These are phyloP conservation scores for Neophaeococcomyces aloes DNA, from an alignment of 2,329 filamentous ascomycete species.

Conservation along the genomic window DNA sequence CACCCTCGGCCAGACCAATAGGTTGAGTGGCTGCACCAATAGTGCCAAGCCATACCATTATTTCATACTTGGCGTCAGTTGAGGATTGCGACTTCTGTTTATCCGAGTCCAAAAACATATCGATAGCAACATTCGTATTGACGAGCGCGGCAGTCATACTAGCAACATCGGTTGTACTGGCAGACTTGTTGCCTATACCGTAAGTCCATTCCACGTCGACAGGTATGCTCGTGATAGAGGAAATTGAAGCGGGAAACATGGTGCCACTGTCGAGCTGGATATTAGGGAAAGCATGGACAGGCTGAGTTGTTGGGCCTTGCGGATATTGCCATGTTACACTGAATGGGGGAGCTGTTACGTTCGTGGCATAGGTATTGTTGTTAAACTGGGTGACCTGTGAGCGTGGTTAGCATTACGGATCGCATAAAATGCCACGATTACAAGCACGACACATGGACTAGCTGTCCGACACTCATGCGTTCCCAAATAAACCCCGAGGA, in stretches of 20 bases:
- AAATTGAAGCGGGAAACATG: constrained; percentile 36
- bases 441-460: too few relatives aligned
- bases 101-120: constrained; percentile 47
- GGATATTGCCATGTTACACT: constrained; percentile 46
- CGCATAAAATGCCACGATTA: neutral
- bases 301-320: constrained; percentile 31
- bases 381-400: constrained; percentile 39
- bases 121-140: constrained; percentile 48
- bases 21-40: constrained; percentile 40
- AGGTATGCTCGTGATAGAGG: constrained; percentile 31
- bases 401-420: neutral
- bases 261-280: constrained; percentile 35
- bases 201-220: constrained; percentile 44
- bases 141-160: constrained; percentile 29
- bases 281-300: constrained; percentile 48
- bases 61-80: constrained; percentile 35
- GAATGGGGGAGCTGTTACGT: constrained; percentile 39
- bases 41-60: constrained; percentile 48
- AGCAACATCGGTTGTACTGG: constrained; percentile 27
- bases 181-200: constrained; percentile 34
- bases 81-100: constrained; percentile 32
- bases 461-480: neutral
- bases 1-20: constrained; percentile 32
- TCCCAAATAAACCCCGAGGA: neutral
- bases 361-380: constrained; percentile 42